Evolutionary conservation across 192 early-diverging fungal genomes (phyloP).

Genomic region (Paraglomus occultum): DNA sequence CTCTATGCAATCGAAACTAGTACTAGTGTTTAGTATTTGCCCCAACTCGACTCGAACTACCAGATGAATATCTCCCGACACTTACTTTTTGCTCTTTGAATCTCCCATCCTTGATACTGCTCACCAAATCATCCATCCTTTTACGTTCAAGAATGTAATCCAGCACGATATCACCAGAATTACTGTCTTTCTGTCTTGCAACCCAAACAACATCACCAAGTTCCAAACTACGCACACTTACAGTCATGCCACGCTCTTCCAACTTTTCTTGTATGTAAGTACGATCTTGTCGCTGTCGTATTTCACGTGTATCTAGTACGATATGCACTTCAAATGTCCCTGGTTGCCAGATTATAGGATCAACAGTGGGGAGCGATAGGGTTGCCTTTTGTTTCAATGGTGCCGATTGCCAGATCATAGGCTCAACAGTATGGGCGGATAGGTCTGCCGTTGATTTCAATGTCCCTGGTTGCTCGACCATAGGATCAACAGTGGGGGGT

Average conservation of each 20-base stretch:
- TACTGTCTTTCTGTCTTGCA: slow-evolving; percentile 45
- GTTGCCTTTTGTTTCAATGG: slow-evolving; percentile 34
- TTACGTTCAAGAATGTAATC: slow-evolving; percentile 92
- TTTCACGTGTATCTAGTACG: slow-evolving; percentile 83
- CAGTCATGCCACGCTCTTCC: slow-evolving; percentile 49
- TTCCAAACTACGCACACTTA: slow-evolving; percentile 61
- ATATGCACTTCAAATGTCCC: slow-evolving; percentile 66
- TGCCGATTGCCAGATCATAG: slow-evolving; percentile 32
- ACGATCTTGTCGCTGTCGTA: slow-evolving; percentile 65
- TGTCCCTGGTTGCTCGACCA: slow-evolving; percentile 34
- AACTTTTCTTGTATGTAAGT: slow-evolving; percentile 71
- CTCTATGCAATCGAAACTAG: slow-evolving; percentile 67
- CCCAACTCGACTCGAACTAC: neutral
- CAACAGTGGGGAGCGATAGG: slow-evolving; percentile 27
- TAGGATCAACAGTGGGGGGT: slow-evolving; percentile 31
- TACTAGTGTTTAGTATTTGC: neutral
- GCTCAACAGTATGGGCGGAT: slow-evolving; percentile 29
- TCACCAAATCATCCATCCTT: slow-evolving; percentile 87
- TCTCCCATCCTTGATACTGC: slow-evolving; percentile 91
- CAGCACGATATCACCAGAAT: slow-evolving; percentile 66
- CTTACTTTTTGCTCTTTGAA: slow-evolving; percentile 89
- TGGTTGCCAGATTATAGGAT: slow-evolving; percentile 33
- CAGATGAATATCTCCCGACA: neutral
- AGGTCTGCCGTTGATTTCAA: slow-evolving; percentile 33
- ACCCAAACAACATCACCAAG: slow-evolving; percentile 93